Evolutionary conservation across 2,329 filamentous ascomycete species (phyloP), one percentile per base, ranked within the genome.

Genomic region (Zelopaecilomyces penicillatus): DNA sequence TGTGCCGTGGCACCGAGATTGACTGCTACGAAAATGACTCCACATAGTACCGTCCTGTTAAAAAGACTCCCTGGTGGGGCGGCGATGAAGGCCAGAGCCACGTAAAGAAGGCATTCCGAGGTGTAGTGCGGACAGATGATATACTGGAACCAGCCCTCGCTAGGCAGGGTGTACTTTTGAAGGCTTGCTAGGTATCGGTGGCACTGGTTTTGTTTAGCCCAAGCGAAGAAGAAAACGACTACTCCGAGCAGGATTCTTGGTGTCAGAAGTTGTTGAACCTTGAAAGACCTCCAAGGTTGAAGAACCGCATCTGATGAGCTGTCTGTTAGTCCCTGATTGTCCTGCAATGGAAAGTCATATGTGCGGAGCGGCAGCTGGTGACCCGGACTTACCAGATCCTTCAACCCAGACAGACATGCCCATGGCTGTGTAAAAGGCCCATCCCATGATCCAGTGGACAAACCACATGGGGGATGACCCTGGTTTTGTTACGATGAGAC

Each of bases 61-160:
- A 87, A 61, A 44, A 76, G 51, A 30, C 70, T 65, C 8, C 81
- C 84, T 6, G 66, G 56, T 0, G 90, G 89, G 1, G 90, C 88
- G 30, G 83, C 81, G 34, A 85, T 63, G 38, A 93, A 65, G 3
- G 87, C 77, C 52, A 98, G 66, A n/a, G 83, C 76, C 19, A 89
- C 59, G 61, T 98, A 97, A 47, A 96, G 79, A 35, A 85, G 61
- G 59, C 87, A 90, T 67, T 97, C 93, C 57, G 84, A 87, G 4
- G 85, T 85, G 64, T 97, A 98, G 65, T 98, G 93, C 12, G 93
- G 89, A 55, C 86, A 94, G 34, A 96, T 66, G 26, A 94, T 64
- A 46, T 73, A 70, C 37, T 71, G 70, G 63, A 97, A 98, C 46
- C 85, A 66, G 3, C 83, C 82, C 48, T 84, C 75, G 3, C 75